Percentiles rank a stretch among this genome's conserved stretches.
Conservation (phyloP, 371 early-diverging fungal genomes). For the Mucor racemosus region DNA sequence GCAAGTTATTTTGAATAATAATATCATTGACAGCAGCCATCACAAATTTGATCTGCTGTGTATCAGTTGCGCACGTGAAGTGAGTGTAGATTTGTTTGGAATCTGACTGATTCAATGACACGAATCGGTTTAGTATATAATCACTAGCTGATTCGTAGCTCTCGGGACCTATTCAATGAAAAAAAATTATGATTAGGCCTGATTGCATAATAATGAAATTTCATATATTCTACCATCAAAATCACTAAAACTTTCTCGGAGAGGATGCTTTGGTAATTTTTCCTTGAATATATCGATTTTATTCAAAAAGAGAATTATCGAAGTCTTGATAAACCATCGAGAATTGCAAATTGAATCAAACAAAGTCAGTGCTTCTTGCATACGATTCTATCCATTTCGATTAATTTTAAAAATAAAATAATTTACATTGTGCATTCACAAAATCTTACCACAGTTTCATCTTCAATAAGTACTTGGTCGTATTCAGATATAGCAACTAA, state of each 20-base stretch:
- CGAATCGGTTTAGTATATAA: constrained; percentile 51
- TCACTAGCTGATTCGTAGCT: constrained; percentile 65
- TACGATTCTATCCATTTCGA: constrained; percentile 72
- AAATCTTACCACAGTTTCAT: constrained; percentile 73
- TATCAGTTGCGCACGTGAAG: constrained; percentile 28
- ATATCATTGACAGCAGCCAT: constrained; percentile 77
- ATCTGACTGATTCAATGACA: constrained; percentile 45
- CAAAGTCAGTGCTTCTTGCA: constrained; percentile 78
- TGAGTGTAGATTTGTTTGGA: constrained; percentile 59
- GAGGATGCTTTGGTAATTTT: constrained; percentile 67
- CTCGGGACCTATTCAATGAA: constrained; percentile 52
- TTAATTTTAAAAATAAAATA: too few species aligned
- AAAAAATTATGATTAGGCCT: too few species aligned
- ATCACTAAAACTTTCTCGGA: constrained; percentile 75
- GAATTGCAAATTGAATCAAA: constrained; percentile 83
- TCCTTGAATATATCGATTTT: constrained; percentile 82
- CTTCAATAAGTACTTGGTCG: constrained; percentile 93
- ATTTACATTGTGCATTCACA: too few species aligned
- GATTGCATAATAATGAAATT: not conserved
- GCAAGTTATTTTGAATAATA: constrained; percentile 64
- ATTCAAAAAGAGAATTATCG: constrained; percentile 83
- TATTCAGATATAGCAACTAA: constrained; percentile 92
- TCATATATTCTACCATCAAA: constrained; percentile 51
- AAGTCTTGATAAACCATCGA: constrained; percentile 79
- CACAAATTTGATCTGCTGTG: constrained; percentile 68